Evolutionary conservation across 139 green algal species (phyloP).

Genomic region (Ulvella scutata): DNA sequence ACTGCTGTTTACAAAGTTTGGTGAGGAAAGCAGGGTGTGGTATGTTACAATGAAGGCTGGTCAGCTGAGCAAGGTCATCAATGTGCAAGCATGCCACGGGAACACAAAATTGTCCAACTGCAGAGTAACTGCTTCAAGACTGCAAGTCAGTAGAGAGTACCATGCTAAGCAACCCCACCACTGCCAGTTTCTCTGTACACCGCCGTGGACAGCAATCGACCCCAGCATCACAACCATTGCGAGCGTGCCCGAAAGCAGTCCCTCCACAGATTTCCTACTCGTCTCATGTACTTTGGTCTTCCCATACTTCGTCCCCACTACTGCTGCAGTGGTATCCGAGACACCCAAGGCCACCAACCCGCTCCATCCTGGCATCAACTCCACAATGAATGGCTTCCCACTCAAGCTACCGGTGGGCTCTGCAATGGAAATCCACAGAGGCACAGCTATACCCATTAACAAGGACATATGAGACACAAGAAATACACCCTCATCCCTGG

Average conservation of each 20-base stretch:
- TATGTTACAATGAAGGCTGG: too few relatives aligned
- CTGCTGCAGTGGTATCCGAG: conserved; percentile 35
- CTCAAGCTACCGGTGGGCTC: background rate
- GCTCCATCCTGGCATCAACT: conserved; percentile 14
- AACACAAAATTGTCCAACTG: conserved; percentile 75
- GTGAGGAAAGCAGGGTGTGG: too few relatives aligned
- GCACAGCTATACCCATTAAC: conserved; percentile 52
- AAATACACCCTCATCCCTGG: conserved; percentile 40
- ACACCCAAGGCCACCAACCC: conserved; percentile 47
- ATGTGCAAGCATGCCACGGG: conserved; percentile 32
- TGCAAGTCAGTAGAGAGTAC: conserved; percentile 25
- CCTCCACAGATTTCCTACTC: conserved; percentile 56
- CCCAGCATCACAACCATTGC: conserved; percentile 22
- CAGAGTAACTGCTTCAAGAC: conserved; percentile 52
- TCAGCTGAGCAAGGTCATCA: conserved; percentile 17
- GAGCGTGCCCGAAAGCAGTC: conserved; percentile 27
- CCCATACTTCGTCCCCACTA: conserved; percentile 27
- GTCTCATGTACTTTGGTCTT: conserved; percentile 12
- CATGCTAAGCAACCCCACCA: conserved; percentile 14
- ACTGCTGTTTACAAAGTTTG: too few relatives aligned
- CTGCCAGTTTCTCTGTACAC: background rate
- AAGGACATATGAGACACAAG: conserved; percentile 59
- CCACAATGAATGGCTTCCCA: background rate
- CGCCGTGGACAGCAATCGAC: background rate
- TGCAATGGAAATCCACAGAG: conserved; percentile 35